Conservation (phyloP, 208 protist species). For the Acanthamoeba triangularis region DNA sequence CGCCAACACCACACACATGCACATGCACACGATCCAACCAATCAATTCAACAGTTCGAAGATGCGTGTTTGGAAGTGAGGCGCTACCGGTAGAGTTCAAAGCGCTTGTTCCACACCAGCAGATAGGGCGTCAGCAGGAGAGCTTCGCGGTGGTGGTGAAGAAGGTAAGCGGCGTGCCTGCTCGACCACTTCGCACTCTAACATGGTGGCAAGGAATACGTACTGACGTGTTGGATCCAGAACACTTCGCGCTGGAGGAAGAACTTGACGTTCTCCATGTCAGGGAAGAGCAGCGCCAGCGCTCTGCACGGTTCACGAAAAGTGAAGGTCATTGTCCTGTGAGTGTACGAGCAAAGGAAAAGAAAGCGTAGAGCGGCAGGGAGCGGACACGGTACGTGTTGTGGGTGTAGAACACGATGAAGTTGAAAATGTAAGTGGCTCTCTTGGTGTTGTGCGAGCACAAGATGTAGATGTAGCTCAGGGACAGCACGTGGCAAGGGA, state of each 20-base stretch:
- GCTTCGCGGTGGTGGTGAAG: neutral
- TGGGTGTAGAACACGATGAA: slow-evolving; percentile 37
- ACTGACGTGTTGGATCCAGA: slow-evolving; percentile 29
- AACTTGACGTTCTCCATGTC: slow-evolving; percentile 61
- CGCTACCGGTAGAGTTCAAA: slow-evolving; percentile 21
- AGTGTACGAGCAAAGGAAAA: neutral
- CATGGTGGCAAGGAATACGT: neutral
- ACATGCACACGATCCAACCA: neutral
- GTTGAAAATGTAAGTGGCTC: slow-evolving; percentile 42
- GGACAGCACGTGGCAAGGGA: slow-evolving; percentile 24
- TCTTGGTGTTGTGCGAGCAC: neutral
- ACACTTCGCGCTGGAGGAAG: slow-evolving; percentile 44
- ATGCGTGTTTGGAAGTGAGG: neutral
- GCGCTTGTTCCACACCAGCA: neutral
- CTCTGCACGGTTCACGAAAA: neutral
- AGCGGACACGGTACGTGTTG: neutral
- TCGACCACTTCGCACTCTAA: neutral
- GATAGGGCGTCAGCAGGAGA: neutral
- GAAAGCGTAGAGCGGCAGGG: neutral
- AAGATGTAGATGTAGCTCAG: slow-evolving; percentile 17
- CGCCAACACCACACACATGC: neutral
- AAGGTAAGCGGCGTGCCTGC: neutral
- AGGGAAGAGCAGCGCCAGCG: slow-evolving; percentile 25
- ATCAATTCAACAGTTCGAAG: too few species aligned
- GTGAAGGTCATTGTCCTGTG: neutral